Conservation (phyloP, 23 red algal species). For the Chondrus crispus region DNA sequence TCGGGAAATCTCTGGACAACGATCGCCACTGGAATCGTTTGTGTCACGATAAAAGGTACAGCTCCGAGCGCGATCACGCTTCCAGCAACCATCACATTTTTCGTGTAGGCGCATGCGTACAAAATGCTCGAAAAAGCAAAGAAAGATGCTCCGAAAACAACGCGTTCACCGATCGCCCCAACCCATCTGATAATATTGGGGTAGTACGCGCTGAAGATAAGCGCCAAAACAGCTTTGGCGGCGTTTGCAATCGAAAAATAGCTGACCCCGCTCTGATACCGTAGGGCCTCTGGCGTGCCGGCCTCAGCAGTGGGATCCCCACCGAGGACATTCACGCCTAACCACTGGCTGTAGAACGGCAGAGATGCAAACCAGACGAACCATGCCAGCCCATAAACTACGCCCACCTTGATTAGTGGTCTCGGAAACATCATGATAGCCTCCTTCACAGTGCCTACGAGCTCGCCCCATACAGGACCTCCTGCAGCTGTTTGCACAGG, state of each 20-base stretch:
- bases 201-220: constrained; percentile 52
- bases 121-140: constrained; percentile 44
- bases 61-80: constrained; percentile 47
- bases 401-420: constrained; percentile 39
- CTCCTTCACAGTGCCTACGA: neutral
- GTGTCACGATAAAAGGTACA: constrained; percentile 67
- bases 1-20: constrained; percentile 53
- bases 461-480: neutral
- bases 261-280: constrained; percentile 56
- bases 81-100: constrained; percentile 39
- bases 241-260: constrained; percentile 65
- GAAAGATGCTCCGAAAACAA: constrained; percentile 56
- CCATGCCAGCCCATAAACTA: constrained; percentile 66
- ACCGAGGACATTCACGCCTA: constrained; percentile 56
- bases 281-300: neutral
- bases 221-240: constrained; percentile 34
- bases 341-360: constrained; percentile 60
- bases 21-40: constrained; percentile 70
- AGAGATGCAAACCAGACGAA: constrained; percentile 61
- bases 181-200: constrained; percentile 41
- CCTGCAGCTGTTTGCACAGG: neutral
- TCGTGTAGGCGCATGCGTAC: constrained; percentile 45
- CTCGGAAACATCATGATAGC: constrained; percentile 44
- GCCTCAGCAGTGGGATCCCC: constrained; percentile 56
- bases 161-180: constrained; percentile 51